Base-by-base conservation (phyloP, 2,329 filamentous ascomycete genomes). In the Neurospora crassa region DNA sequence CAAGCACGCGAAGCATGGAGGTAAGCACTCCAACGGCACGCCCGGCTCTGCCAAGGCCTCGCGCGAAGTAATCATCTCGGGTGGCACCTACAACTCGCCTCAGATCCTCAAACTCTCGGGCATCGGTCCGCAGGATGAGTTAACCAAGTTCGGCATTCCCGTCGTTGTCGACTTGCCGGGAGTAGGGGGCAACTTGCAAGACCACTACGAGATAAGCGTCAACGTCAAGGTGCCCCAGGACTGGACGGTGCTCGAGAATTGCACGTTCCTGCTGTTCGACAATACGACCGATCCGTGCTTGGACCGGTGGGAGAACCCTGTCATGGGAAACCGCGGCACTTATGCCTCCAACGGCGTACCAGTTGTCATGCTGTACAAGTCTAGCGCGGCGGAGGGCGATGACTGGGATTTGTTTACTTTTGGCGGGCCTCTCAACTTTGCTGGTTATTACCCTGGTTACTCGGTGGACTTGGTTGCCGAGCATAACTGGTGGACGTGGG, bases 41-140 rank as follows among this genome's bases (percentile, higher is more conserved):
- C 67, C 72, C 1, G 75, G 74, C 1, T 69, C 74, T 0, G 78
- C 76, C 7, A 71, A 70, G 0, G 78, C 79, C 2, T 74, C 74
- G 3, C 79, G 79, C 45, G 86, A 87, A 73, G 82, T 88, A 24
- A 86, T 87, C 63, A 72, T 87, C 20, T 81, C 83, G 0, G 84
- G 83, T 1, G 86, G 86, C 8, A 77, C 82, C 2, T 84, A 86
- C 75, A 85, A 86, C 76, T 82, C 83, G 5, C 85, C 85, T 0
- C 84, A 86, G 72, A 79, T 87, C 8, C 82, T 88, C 10, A 84
- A 86, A 77, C 79, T 87, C 0, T 86, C 84, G 41, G 86, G 86
- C 6, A 79, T 88, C 40, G 85, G 85, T 0, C 81, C 83, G 0
- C 77, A 76, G 1, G 77, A 77, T 0, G 81, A 84, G 18, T 79